These are phyloP conservation scores for Biscutella laevigata DNA, from an alignment of 441 rosid species.

Conservation along the genomic window DNA sequence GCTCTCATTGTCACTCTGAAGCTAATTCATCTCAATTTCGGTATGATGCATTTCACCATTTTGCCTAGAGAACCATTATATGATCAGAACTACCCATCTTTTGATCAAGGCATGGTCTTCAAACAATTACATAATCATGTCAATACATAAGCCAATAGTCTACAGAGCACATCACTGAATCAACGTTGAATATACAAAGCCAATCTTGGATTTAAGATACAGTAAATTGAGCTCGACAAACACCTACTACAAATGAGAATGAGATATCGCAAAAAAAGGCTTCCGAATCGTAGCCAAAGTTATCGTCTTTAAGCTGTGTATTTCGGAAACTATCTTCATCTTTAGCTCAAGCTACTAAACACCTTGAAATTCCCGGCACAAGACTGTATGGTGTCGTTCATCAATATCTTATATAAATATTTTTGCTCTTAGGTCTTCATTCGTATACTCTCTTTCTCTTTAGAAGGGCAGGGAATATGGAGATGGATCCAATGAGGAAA, in stretches of 20 bases:
- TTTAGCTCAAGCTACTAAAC: constrained; percentile 5
- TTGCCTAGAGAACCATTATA: background rate
- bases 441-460: constrained; percentile 78
- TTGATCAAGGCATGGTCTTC: background rate
- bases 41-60: no score
- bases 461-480: constrained; percentile 70
- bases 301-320: background rate
- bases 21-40: no score
- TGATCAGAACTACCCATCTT: background rate
- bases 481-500: constrained; percentile 75
- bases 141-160: constrained; percentile 12
- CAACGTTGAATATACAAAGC: constrained; percentile 19
- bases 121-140: constrained; percentile 16
- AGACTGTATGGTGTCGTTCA: constrained; percentile 4
- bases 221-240: constrained; percentile 6
- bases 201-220: constrained; percentile 7
- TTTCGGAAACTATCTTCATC: constrained; percentile 11
- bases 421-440: constrained; percentile 22
- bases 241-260: constrained; percentile 16
- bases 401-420: constrained; percentile 6
- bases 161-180: constrained; percentile 9
- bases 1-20: no score
- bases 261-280: background rate
- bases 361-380: background rate
- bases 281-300: background rate